These are phyloP conservation scores for Tulasnella sp. DNA, from an alignment of 768 basidiomycete species.

Conservation along the genomic window DNA sequence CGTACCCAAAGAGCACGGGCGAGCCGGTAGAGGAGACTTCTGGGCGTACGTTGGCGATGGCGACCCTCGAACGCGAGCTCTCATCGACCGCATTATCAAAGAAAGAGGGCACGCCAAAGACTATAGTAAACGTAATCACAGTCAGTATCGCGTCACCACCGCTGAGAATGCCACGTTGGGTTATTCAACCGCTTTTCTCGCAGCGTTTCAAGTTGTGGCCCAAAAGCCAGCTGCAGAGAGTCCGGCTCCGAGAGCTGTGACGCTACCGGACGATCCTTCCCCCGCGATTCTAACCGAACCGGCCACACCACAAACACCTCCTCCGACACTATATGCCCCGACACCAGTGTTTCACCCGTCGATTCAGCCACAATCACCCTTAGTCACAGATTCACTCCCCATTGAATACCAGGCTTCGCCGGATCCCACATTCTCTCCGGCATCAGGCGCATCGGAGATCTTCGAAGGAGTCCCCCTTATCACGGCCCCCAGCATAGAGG, in stretches of 20 bases:
- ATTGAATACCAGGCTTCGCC: not conserved
- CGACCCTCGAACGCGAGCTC: not conserved
- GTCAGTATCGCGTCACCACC: not conserved
- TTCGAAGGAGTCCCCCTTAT: not conserved
- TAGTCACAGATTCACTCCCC: not conserved
- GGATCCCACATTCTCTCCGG: not conserved
- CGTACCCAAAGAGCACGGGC: not conserved
- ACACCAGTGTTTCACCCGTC: not conserved
- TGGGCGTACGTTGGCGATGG: constrained; percentile 1
- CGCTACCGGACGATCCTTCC: not conserved
- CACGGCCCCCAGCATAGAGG: not conserved
- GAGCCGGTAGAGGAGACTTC: not conserved
- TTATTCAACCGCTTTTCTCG: not conserved
- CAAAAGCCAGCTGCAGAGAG: not conserved
- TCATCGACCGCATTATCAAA: not conserved
- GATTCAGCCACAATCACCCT: not conserved
- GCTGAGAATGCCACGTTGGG: not conserved
- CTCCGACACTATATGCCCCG: not conserved
- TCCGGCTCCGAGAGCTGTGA: not conserved
- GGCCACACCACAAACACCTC: not conserved
- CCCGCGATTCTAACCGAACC: not conserved
- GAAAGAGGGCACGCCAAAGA: not conserved
- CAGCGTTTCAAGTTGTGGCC: not conserved
- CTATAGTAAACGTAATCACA: not conserved
- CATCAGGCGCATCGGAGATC: not conserved